phyloP scores from a whole-genome alignment of 352 stramenopile genomes.

The Aphanomyces stellatus region DNA sequence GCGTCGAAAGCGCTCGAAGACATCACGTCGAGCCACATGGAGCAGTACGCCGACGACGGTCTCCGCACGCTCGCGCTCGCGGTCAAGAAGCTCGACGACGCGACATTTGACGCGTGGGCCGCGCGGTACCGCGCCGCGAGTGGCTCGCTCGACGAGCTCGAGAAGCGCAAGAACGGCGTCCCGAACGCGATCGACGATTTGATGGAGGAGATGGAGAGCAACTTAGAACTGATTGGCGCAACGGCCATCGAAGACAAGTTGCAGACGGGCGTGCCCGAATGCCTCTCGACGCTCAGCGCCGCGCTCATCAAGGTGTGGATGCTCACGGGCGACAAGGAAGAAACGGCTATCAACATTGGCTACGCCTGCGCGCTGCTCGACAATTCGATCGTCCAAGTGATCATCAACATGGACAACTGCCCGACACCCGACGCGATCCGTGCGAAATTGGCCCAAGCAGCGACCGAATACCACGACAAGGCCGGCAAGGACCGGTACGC shows the following conservation, averaged over 20 bases:
- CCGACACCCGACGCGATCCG: constrained; percentile 62
- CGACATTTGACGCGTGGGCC: constrained; percentile 69
- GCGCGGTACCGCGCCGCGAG: constrained; percentile 57
- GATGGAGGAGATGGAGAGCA: constrained; percentile 75
- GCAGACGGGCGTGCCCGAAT: constrained; percentile 84
- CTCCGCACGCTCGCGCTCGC: constrained; percentile 77
- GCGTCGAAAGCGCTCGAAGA: constrained; percentile 43
- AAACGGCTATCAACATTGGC: constrained; percentile 88
- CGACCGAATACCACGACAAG: constrained; percentile 41
- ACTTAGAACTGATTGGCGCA: constrained; percentile 76
- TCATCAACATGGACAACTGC: constrained; percentile 63
- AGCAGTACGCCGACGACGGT: constrained; percentile 75
- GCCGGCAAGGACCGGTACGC: constrained; percentile 35
- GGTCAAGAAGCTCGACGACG: constrained; percentile 53
- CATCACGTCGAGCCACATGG: constrained; percentile 65
- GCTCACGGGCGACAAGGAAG: constrained; percentile 81
- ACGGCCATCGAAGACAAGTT: constrained; percentile 91
- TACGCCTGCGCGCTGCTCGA: constrained; percentile 82
- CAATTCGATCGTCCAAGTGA: constrained; percentile 70
- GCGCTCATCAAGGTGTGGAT: constrained; percentile 86
- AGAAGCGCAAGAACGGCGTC: constrained; percentile 72
- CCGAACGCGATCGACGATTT: constrained; percentile 65
- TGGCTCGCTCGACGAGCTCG: constrained; percentile 56
- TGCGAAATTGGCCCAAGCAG: constrained; percentile 32
- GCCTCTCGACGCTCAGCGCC: constrained; percentile 60